Evolutionary conservation across 139 green algal genomes (phyloP), one percentile per base, ranked within the genome.

Genomic region (Chlorella sp.): DNA sequence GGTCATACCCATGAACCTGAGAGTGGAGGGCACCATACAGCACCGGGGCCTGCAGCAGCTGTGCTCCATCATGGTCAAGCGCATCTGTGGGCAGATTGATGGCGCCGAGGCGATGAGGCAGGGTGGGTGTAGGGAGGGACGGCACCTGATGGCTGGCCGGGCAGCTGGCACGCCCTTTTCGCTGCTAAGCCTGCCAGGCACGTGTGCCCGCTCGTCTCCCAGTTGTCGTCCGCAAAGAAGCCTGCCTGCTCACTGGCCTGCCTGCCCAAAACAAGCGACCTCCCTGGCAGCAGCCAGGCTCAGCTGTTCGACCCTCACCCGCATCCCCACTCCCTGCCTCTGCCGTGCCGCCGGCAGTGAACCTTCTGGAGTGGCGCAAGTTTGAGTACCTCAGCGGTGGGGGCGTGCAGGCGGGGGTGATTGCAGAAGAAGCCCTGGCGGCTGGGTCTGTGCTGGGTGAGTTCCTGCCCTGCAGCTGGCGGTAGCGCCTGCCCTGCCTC

Each of bases 341-440:
- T 77, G 26, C 26, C 12, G 26, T 3, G 11, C 28, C 11, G 69
- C 28, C 2, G 4, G 69, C 73, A 80, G 73, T 80, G n/a, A 24
- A 42, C 32, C n/a, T 48, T n/a, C n/a, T 80, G 73, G 15, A 26
- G n/a, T 80, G n/a, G n/a, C 73, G n/a, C 11, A 21, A 48, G 0
- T 80, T 80, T 80, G 73, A 40, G n/a, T 80, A 80, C 73, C n/a
- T 48, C 40, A 14, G n/a, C n/a, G 28, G 73, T n/a, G 73, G 73
- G 32, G 73, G n/a, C n/a, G 19, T 26, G 73, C 73, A 80, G 34
- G 73, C n/a, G 3, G 73, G 73, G 11, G 40, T 80, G 15, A 42
- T 80, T 42, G 73, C 73, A 28, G 73, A 80, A 14, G 73, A 80
- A n/a, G 73, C 73, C 7, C 73, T 80, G n/a, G 73, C 73, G 3